A percentile compares a stretch with the other conserved stretches of the same genome.
phyloP scores from a whole-genome alignment of 129 eudicot species.

The Flaveria robusta region DNA sequence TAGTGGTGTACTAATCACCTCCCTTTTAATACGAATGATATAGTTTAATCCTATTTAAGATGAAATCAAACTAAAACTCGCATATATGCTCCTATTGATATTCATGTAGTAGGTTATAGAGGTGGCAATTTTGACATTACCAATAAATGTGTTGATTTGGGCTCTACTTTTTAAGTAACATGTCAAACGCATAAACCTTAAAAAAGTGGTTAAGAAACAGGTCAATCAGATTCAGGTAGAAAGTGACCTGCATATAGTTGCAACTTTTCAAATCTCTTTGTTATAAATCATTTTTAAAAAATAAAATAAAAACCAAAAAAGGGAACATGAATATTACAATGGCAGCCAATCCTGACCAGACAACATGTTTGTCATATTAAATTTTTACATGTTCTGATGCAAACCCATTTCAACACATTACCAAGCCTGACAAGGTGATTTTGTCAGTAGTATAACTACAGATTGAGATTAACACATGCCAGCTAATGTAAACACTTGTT shows the following conservation, averaged over 20 bases:
- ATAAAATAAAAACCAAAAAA: not conserved
- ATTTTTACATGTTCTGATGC: not conserved
- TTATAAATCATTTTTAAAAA: not conserved
- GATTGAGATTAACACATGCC: not conserved
- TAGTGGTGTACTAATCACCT: not conserved
- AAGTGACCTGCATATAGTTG: not conserved
- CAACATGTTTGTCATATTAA: not conserved
- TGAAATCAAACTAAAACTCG: not conserved
- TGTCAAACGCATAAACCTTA: not conserved
- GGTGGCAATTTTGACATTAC: slow-evolving; percentile 1
- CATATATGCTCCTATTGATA: not conserved
- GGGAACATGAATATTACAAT: not conserved
- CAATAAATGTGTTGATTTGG: not conserved
- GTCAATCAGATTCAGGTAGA: not conserved
- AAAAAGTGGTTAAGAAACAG: not conserved
- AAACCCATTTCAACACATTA: not conserved
- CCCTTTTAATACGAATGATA: not conserved
- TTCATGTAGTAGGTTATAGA: not conserved
- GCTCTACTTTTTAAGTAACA: not conserved
- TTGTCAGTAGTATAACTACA: not conserved
- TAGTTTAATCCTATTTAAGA: not conserved
- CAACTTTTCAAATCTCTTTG: not conserved
- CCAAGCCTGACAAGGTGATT: slow-evolving; percentile 1
- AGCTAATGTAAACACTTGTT: not conserved
- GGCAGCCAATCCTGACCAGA: not conserved